These are phyloP conservation scores for Podaxis sp. DNA, from an alignment of 768 basidiomycete genomes.

Conservation along the genomic window DNA sequence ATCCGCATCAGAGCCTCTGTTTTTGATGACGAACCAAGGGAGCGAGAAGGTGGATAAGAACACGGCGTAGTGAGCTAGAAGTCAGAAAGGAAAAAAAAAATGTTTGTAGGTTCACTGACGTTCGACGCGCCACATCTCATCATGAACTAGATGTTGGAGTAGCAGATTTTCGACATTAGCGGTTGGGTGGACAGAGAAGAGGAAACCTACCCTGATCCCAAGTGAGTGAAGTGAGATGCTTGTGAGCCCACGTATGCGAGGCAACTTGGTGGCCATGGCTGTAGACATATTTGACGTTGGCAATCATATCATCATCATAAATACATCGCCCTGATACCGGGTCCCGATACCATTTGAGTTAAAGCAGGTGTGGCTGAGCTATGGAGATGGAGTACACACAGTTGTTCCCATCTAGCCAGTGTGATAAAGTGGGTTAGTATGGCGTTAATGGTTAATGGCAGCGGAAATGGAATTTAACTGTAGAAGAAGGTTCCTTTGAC, in stretches of 20 bases:
- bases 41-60: background rate
- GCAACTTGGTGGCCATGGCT: slow-evolving; percentile 37
- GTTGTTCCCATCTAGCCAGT: slow-evolving; percentile 30
- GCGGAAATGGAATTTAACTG: slow-evolving; percentile 21
- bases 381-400: slow-evolving; percentile 19
- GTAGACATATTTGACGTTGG: slow-evolving; percentile 31
- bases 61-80: background rate
- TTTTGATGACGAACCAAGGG: background rate
- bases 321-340: slow-evolving; percentile 29
- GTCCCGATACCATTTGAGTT: background rate
- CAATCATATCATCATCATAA: slow-evolving; percentile 22
- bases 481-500: slow-evolving; percentile 41
- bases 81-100: background rate
- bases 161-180: background rate
- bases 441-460: background rate
- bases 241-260: slow-evolving; percentile 43
- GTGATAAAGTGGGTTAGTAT: background rate
- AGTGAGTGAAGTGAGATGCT: slow-evolving; percentile 26
- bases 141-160: slow-evolving; percentile 20
- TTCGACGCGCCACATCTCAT: slow-evolving; percentile 33
- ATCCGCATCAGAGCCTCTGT: slow-evolving; percentile 38
- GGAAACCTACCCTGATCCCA: slow-evolving; percentile 26
- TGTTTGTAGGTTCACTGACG: slow-evolving; percentile 17
- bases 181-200: background rate
- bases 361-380: background rate